A percentile compares a stretch with the other conserved stretches of the same genome.
phyloP scores from a whole-genome alignment of 768 basidiomycete species.

The Flagelloscypha sp. region DNA sequence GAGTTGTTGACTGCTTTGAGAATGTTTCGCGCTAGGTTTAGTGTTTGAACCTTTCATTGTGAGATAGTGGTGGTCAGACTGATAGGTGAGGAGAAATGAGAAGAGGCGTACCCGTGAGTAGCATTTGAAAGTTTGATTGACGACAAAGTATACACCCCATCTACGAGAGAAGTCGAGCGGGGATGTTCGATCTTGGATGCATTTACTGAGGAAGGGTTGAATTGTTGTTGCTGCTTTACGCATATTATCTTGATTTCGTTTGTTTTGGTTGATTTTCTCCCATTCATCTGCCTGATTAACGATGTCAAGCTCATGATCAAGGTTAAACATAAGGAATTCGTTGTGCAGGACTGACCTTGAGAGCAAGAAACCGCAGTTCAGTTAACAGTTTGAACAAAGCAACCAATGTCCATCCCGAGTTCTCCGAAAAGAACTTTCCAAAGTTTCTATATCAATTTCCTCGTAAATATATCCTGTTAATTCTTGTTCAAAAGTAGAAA shows the following conservation, averaged over 20 bases:
- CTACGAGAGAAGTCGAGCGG: conserved; percentile 67
- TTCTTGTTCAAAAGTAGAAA: conserved; percentile 1
- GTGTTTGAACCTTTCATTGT: conserved; percentile 66
- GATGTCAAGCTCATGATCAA: conserved; percentile 3
- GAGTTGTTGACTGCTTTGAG: conserved; percentile 82
- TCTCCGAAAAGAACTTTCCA: conserved; percentile 75
- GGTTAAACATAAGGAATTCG: neutral
- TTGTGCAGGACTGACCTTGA: conserved; percentile 52
- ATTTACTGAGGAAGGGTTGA: conserved; percentile 83
- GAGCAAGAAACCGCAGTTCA: conserved; percentile 79
- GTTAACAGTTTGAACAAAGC: conserved; percentile 74
- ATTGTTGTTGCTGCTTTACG: conserved; percentile 84
- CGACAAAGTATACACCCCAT: conserved; percentile 91
- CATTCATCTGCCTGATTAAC: conserved; percentile 49
- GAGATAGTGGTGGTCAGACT: conserved; percentile 4
- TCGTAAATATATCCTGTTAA: conserved; percentile 57
- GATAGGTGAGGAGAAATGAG: neutral
- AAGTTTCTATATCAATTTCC: no score
- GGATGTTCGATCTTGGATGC: conserved; percentile 81
- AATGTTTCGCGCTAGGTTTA: conserved; percentile 87
- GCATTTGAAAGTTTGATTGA: conserved; percentile 82
- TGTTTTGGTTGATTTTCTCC: conserved; percentile 46
- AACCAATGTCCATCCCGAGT: conserved; percentile 82
- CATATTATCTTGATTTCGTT: conserved; percentile 57
- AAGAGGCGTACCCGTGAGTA: conserved; percentile 75